phyloP scores from a whole-genome alignment of 805 yeast species.

The Kodamaea lidongshanica region DNA sequence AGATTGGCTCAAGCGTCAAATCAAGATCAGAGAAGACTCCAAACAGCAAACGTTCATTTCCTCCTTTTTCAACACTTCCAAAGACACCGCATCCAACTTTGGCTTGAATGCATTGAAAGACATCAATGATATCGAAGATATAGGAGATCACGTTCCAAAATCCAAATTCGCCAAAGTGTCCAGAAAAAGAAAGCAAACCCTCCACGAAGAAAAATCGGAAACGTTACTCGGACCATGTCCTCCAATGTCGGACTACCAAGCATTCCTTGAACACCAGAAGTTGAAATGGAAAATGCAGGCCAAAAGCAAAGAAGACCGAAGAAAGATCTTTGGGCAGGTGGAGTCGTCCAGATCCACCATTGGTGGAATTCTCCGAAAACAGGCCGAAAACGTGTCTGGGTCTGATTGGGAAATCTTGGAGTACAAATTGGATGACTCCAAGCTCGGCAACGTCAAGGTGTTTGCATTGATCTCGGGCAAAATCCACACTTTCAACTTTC shows the following conservation, averaged over 20 bases:
- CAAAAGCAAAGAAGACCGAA: constrained; percentile 65
- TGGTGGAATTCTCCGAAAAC: constrained; percentile 64
- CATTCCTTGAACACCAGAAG: constrained; percentile 70
- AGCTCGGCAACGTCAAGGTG: constrained; percentile 75
- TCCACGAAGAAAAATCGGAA: constrained; percentile 28
- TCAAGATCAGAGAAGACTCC: constrained; percentile 55
- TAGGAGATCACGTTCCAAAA: constrained; percentile 38
- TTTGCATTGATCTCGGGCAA: constrained; percentile 62
- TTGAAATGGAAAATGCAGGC: constrained; percentile 80
- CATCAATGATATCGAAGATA: constrained; percentile 67
- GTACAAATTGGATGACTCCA: constrained; percentile 46
- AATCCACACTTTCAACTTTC: constrained; percentile 66
- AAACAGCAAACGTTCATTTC: constrained; percentile 65
- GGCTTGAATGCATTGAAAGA: no score
- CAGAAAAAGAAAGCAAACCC: constrained; percentile 34
- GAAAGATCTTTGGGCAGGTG: constrained; percentile 69
- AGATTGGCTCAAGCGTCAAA: constrained; percentile 74
- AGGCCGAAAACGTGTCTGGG: constrained; percentile 73
- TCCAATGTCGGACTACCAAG: constrained; percentile 59
- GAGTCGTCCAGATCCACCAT: constrained; percentile 53
- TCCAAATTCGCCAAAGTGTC: constrained; percentile 42
- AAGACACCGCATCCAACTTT: constrained; percentile 35
- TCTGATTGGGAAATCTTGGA: constrained; percentile 84
- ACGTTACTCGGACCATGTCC: constrained; percentile 54
- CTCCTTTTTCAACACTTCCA: constrained; percentile 47